These are phyloP conservation scores for Protomyces gravidus DNA, from an alignment of 1,139 yeast species.

Conservation along the genomic window DNA sequence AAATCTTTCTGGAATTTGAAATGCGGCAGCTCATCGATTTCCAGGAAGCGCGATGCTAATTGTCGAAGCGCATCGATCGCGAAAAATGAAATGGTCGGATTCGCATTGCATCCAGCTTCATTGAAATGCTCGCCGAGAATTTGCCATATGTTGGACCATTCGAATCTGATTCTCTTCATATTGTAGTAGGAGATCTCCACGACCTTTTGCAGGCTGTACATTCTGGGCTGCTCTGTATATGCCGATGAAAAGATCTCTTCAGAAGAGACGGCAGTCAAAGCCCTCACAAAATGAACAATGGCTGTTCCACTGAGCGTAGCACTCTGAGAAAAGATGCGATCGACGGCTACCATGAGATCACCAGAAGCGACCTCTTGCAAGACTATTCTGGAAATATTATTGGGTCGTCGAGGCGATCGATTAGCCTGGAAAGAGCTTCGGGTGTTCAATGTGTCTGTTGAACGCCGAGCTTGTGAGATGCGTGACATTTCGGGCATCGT, in stretches of 20 bases:
- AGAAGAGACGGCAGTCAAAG: constrained; percentile 76
- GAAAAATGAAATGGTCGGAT: constrained; percentile 73
- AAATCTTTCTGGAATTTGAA: constrained; percentile 95
- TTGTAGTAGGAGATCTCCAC: constrained; percentile 97
- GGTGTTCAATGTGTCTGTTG: constrained; percentile 11
- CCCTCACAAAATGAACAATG: constrained; percentile 79
- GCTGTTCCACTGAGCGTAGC: constrained; percentile 75
- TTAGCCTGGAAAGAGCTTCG: constrained; percentile 18
- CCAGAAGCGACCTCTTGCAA: constrained; percentile 63
- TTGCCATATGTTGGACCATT: constrained; percentile 95
- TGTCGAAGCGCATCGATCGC: constrained; percentile 94
- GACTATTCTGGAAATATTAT: constrained; percentile 48
- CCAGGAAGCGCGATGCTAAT: constrained; percentile 83
- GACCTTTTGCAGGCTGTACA: constrained; percentile 87
- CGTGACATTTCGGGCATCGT: constrained; percentile 79
- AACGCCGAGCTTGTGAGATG: constrained; percentile 34
- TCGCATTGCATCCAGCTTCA: constrained; percentile 72
- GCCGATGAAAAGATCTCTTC: constrained; percentile 93
- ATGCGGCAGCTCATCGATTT: constrained; percentile 87
- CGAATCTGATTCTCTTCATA: constrained; percentile 92
- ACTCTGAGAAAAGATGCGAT: constrained; percentile 80
- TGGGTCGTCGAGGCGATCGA: constrained; percentile 18
- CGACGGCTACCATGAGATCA: constrained; percentile 78
- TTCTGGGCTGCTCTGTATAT: constrained; percentile 74
- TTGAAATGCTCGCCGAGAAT: constrained; percentile 89